Conservation (phyloP, 345 rosid species). For the Citrus glauca region DNA sequence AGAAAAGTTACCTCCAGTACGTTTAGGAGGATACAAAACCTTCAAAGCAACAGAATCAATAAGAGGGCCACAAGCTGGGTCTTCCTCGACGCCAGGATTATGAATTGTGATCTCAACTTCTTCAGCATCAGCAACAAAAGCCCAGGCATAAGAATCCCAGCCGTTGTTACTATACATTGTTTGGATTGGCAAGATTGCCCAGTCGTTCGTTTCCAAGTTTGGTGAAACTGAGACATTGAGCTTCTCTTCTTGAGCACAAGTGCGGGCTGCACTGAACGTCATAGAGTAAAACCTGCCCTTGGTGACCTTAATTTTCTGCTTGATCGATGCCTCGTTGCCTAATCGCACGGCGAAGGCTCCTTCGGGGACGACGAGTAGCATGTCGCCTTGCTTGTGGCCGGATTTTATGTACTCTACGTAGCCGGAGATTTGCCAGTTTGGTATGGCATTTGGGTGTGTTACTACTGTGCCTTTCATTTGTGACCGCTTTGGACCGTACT, state of each 20-base stretch:
- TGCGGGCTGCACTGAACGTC: constrained; percentile 72
- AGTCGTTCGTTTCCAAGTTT: constrained; percentile 33
- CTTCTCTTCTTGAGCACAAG: constrained; percentile 83
- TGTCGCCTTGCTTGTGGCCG: constrained; percentile 85
- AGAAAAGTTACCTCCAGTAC: constrained; percentile 27
- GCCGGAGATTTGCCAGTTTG: constrained; percentile 71
- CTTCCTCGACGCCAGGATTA: constrained; percentile 69
- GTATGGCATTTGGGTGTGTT: constrained; percentile 44
- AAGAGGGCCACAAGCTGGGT: constrained; percentile 82
- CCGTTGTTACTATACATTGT: constrained; percentile 83
- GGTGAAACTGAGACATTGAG: constrained; percentile 69
- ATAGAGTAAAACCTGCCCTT: constrained; percentile 50
- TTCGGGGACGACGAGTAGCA: constrained; percentile 75
- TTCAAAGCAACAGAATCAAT: constrained; percentile 64
- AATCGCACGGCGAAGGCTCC: constrained; percentile 66
- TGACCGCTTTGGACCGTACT: constrained; percentile 55
- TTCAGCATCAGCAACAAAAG: constrained; percentile 48
- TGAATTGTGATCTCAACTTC: constrained; percentile 52
- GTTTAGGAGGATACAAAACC: constrained; percentile 43
- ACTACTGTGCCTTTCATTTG: constrained; percentile 66
- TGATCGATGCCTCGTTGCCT: constrained; percentile 75
- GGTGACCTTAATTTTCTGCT: constrained; percentile 50
- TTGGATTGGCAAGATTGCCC: constrained; percentile 71
- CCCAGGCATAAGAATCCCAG: constrained; percentile 86
- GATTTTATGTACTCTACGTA: constrained; percentile 81